phyloP scores from a whole-genome alignment of 2,329 filamentous ascomycete genomes.

The Alternaria gansuensis region DNA sequence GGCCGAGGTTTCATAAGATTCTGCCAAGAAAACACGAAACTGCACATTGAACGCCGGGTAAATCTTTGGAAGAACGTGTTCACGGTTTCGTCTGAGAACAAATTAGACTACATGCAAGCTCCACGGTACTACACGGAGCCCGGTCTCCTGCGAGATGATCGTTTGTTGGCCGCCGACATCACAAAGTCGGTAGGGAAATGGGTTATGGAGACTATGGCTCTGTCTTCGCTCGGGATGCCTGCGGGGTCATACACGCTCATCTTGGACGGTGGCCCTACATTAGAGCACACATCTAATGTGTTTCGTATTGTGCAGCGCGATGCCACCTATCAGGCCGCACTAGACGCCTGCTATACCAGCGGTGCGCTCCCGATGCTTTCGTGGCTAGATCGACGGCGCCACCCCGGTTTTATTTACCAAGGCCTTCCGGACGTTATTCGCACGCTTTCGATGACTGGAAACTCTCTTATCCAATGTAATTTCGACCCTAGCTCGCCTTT shows the following conservation, averaged over 20 bases:
- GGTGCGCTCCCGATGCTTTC: background rate
- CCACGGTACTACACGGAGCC: too few species aligned
- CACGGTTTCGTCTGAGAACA: too few species aligned
- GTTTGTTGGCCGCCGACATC: background rate
- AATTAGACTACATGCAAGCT: too few species aligned
- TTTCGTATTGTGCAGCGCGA: background rate
- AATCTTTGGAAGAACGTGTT: conserved; percentile 4
- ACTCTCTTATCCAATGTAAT: background rate
- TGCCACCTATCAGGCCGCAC: background rate
- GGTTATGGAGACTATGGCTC: background rate
- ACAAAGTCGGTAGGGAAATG: background rate
- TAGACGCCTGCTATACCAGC: background rate
- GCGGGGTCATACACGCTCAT: background rate
- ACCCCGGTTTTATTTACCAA: background rate
- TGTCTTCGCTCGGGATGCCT: background rate
- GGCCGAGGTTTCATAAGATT: conserved; percentile 19
- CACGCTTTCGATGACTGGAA: background rate
- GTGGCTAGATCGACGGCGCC: background rate
- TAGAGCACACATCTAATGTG: background rate
- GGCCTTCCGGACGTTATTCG: background rate
- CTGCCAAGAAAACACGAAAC: conserved; percentile 11
- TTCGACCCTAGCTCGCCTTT: background rate
- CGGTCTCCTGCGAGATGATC: background rate
- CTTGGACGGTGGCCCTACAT: background rate
- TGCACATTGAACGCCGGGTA: conserved; percentile 11